Evolutionary conservation across 257 asterid species (phyloP).

Genomic region (Craterostigma plantagineum): DNA sequence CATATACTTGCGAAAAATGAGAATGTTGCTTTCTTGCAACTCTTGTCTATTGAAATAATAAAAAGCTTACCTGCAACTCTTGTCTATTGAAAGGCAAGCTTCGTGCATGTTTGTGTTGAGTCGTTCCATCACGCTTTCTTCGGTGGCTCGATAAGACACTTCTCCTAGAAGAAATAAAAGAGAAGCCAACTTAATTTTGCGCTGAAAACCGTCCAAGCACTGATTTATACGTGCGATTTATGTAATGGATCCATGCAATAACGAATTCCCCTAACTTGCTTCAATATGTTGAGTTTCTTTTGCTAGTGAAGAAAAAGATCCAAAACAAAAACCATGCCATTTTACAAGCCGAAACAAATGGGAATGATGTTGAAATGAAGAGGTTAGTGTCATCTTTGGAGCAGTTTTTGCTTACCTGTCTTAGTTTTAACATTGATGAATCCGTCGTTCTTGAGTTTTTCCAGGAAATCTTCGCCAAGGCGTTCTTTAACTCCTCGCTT

Average conservation of each 20-base stretch:
- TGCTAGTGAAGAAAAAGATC: no score
- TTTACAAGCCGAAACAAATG: background rate
- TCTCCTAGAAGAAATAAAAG: conserved; percentile 20
- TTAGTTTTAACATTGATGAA: conserved; percentile 35
- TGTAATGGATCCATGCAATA: background rate
- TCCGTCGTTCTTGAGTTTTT: conserved; percentile 56
- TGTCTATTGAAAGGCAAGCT: conserved; percentile 50
- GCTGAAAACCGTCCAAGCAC: background rate
- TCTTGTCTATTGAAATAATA: no score
- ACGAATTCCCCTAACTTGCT: no score
- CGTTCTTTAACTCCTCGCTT: conserved; percentile 56
- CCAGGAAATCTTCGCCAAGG: conserved; percentile 34
- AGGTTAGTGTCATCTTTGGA: no score
- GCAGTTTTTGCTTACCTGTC: conserved; percentile 46
- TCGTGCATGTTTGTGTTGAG: conserved; percentile 58
- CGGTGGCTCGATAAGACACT: conserved; percentile 43
- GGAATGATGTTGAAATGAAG: background rate
- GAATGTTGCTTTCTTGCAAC: no score
- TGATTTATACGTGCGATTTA: background rate
- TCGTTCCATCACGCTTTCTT: conserved; percentile 61
- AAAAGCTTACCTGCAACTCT: conserved; percentile 40
- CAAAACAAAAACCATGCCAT: background rate
- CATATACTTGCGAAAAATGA: background rate
- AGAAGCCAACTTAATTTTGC: conserved; percentile 1
- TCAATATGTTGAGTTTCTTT: no score